Evolutionary conservation across 139 green algal genomes (phyloP), one percentile per base, ranked within the genome.

Genomic region (Pleodorina starrii): DNA sequence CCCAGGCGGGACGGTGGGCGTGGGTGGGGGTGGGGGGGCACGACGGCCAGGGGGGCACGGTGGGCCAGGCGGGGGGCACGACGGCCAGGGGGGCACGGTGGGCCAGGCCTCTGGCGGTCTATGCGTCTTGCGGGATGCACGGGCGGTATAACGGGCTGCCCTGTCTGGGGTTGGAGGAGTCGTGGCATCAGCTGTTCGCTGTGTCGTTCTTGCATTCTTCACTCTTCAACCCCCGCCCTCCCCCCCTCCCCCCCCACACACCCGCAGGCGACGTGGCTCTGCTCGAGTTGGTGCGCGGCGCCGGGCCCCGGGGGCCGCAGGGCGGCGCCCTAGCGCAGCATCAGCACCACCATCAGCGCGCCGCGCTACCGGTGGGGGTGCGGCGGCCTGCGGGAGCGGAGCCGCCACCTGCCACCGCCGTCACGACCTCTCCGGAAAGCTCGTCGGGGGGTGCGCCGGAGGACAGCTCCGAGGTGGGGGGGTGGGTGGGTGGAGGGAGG

Each of bases 341-440:
- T 16, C 27, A 48, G 73, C 73, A 59, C 38, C 40, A 29, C 27
- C 72, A 54, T 38, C 72, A 51, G 72, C 40, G 17, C 72, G 14
- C 12, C 72, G 14, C 29, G 1, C n/a, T 29, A 9, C 44, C 72
- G 42, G 2, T 42, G 40, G n/a, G n/a, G n/a, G 72, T 80, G 25
- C 23, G 80, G 42, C 40, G 57, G 57, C 38, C 80, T 2, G 80
- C 80, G 14, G 80, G 80, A n/a, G 80, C 59, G 5, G 80, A 86
- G 40, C 59, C 80, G 40, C 80, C 80, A 38, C 80, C 80, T 9
- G 80, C 60, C 59, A 86, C 80, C 4, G 59, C 57, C 27, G 80
- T 76, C 16, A 86, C 59, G 1, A 9, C 43, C 6, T 76, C 80
- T 0, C 80, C 80, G 5, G 80, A 86, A 57, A 76, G 59, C 12